Evolutionary conservation across 2,329 filamentous ascomycete species (phyloP).

Genomic region (Fusarium sterilihyphosum): DNA sequence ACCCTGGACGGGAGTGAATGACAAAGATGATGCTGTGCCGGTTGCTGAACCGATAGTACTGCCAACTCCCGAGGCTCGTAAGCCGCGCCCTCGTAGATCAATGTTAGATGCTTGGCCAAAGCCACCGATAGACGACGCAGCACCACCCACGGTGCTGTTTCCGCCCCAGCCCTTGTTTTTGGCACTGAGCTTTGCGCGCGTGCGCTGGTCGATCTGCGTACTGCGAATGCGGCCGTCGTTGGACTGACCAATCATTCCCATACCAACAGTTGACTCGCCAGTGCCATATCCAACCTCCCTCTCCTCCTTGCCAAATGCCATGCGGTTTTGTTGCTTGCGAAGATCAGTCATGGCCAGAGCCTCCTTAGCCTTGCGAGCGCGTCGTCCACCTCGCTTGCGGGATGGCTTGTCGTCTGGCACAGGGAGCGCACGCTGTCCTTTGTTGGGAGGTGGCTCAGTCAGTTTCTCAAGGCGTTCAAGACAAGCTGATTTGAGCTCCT

Average conservation of each 20-base stretch:
- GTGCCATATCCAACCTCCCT: constrained; percentile 90
- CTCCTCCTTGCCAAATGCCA: constrained; percentile 96
- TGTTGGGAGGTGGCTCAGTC: constrained; percentile 89
- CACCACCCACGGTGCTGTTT: constrained; percentile 70
- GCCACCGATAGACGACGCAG: constrained; percentile 83
- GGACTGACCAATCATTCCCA: constrained; percentile 94
- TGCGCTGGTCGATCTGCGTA: constrained; percentile 91
- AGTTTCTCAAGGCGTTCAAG: constrained; percentile 90
- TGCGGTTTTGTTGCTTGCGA: constrained; percentile 93
- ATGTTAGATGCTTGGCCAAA: constrained; percentile 76
- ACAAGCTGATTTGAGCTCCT: constrained; percentile 83
- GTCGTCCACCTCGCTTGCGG: constrained; percentile 88
- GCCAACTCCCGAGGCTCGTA: constrained; percentile 85
- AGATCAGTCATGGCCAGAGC: constrained; percentile 97
- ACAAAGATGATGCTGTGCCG: constrained; percentile 86
- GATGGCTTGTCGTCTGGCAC: constrained; percentile 95
- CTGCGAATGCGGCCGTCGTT: constrained; percentile 90
- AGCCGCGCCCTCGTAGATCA: constrained; percentile 79
- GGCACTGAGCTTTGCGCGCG: constrained; percentile 89
- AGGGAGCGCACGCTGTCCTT: constrained; percentile 85
- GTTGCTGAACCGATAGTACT: constrained; percentile 67
- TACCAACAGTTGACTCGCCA: constrained; percentile 83
- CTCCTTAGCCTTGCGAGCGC: constrained; percentile 94
- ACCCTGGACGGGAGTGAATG: constrained; percentile 94
- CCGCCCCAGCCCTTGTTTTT: constrained; percentile 97